Evolutionary conservation across 2,329 filamentous ascomycete species (phyloP).

Genomic region (Taxawa tesnikishii): DNA sequence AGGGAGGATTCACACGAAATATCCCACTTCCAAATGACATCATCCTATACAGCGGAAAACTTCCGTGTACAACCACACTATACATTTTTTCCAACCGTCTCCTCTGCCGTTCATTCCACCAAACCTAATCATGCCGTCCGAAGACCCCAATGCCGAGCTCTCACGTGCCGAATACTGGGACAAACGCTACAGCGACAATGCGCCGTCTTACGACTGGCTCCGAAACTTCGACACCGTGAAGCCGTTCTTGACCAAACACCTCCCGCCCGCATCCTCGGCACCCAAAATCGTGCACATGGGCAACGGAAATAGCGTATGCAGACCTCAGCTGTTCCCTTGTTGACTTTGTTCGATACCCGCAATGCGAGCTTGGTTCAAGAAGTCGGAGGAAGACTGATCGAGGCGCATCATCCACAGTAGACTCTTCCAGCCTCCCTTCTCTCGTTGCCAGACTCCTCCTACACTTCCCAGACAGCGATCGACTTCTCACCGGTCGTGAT

Average conservation of each 20-base stretch:
- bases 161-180: constrained; percentile 39
- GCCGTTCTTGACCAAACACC: constrained; percentile 32
- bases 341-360: no score
- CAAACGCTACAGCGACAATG: constrained; percentile 29
- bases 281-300: constrained; percentile 43
- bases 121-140: background rate
- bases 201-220: constrained; percentile 43
- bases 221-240: constrained; percentile 35
- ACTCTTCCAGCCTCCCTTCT: constrained; percentile 39
- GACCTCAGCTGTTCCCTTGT: no score
- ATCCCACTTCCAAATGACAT: no score
- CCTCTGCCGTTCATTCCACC: no score
- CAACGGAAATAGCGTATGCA: constrained; percentile 42
- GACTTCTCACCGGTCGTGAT: constrained; percentile 47
- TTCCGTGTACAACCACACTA: no score
- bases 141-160: constrained; percentile 13
- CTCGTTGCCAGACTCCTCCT: constrained; percentile 16
- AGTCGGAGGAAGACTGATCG: no score
- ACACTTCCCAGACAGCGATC: constrained; percentile 11
- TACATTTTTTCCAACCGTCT: no score
- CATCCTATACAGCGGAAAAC: no score
- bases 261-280: constrained; percentile 26
- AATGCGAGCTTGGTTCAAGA: no score
- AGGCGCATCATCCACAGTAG: constrained; percentile 24
- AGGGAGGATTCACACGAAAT: no score